These are phyloP conservation scores for Bertia moriformis DNA, from an alignment of 2,329 filamentous ascomycete genomes.

Conservation along the genomic window DNA sequence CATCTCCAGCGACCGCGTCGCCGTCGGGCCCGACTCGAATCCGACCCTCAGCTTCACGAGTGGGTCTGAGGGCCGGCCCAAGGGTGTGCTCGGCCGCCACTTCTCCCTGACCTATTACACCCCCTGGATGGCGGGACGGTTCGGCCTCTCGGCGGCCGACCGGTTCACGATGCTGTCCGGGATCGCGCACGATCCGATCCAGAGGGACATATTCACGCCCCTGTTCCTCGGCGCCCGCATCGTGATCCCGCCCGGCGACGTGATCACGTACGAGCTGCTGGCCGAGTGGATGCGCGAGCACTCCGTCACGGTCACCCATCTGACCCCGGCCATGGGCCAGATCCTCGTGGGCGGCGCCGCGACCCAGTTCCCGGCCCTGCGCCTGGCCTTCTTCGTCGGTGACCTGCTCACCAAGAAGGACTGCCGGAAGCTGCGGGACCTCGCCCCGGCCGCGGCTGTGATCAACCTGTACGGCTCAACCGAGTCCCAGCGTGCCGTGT, in stretches of 20 bases:
- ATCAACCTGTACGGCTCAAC: slow-evolving; percentile 83
- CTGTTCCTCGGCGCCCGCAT: slow-evolving; percentile 73
- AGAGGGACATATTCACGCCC: slow-evolving; percentile 74
- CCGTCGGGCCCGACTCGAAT: slow-evolving; percentile 74
- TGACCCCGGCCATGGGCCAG: slow-evolving; percentile 94
- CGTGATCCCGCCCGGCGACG: slow-evolving; percentile 64
- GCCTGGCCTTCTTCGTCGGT: slow-evolving; percentile 77
- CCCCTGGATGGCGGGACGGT: slow-evolving; percentile 80
- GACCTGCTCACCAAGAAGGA: slow-evolving; percentile 79
- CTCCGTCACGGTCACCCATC: slow-evolving; percentile 64
- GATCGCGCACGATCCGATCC: slow-evolving; percentile 64
- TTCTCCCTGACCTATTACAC: slow-evolving; percentile 78
- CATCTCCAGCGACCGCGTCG: slow-evolving; percentile 46
- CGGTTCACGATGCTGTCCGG: slow-evolving; percentile 73
- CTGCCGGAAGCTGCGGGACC: slow-evolving; percentile 58
- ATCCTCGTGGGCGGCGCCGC: slow-evolving; percentile 73
- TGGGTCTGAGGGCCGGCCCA: slow-evolving; percentile 66
- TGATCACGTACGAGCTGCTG: slow-evolving; percentile 74
- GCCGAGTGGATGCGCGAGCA: slow-evolving; percentile 77
- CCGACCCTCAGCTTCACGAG: slow-evolving; percentile 64
- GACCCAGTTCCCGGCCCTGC: slow-evolving; percentile 60
- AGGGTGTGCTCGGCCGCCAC: slow-evolving; percentile 77
- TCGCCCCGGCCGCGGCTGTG: slow-evolving; percentile 63
- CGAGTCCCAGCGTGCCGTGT: slow-evolving; percentile 68
- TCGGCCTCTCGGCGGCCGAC: slow-evolving; percentile 57